Base-by-base conservation (phyloP, 108 stramenopile species). In the Cyclotella kingstonii region DNA sequence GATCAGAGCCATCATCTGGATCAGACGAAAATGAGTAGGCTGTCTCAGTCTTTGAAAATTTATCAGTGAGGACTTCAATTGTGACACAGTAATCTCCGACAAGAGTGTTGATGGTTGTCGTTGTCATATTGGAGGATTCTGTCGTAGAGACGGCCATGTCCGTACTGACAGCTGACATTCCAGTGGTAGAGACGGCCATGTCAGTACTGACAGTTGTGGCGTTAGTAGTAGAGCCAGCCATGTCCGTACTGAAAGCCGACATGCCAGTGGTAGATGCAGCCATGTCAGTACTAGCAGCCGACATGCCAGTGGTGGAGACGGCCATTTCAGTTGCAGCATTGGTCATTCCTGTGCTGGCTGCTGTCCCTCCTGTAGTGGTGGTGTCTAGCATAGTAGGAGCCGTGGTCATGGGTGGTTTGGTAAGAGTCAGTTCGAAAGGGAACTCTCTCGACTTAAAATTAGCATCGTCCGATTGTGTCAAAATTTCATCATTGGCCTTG, bases 51-150 rank as follows among this genome's bases (percentile, higher is more conserved):
- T 56, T 56, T 22, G 50, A 43, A 39, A 34, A 70, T 6, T 46
- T 27, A 45, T 70, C 68, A 19, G 68, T 70, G 29, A 61, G 29
- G 6, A 70, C 22, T 18, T 54, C 53, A 18, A 70, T 25, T 21
- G 42, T 52, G 10, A 70, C 53, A 36, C 60, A 62, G 60, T 62
- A 60, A 33, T 49, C 60, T 35, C 48, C 60, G 15, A 11, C 14
- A 14, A 5, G 5, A 1, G 25, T 5, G 34, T 12, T n/a, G 3
- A 0, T 54, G 19, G 6, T 19, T 3, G 33, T 17, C 10, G 36
- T 36, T 9, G 9, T 36, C 11, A 11, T 9, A 36, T 9, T 11
- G 11, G 11, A 9, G 36, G 36, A 36, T 9, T 9, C 43, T n/a
- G 43, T n/a, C 17, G 43, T n/a, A 18, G 43, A 44, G 5, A 18